These are phyloP conservation scores for Verticillium longisporum DNA, from an alignment of 2,329 filamentous ascomycete species.

Conservation along the genomic window DNA sequence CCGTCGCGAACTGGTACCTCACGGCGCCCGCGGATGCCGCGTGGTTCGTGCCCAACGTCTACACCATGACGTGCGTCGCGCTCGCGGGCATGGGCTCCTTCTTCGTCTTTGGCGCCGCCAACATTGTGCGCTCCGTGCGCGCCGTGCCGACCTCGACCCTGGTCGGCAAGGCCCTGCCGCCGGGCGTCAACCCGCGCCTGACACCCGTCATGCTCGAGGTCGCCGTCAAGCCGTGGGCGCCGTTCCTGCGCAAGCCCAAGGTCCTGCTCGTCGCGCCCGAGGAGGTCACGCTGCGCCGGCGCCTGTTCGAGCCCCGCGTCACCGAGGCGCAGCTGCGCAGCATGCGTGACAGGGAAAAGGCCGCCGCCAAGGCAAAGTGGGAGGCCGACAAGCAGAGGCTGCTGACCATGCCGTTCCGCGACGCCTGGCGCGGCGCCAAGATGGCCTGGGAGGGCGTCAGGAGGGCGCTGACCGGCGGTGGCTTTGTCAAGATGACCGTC, in stretches of 20 bases:
- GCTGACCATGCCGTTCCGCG: constrained; percentile 51
- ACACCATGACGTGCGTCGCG: constrained; percentile 49
- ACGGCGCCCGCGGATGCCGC: constrained; percentile 42
- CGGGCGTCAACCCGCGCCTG: constrained; percentile 7
- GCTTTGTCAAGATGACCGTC: constrained; percentile 44
- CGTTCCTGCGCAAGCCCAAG: constrained; percentile 34
- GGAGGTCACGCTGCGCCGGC: constrained; percentile 27
- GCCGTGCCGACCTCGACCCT: constrained; percentile 35
- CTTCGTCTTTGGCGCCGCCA: constrained; percentile 49
- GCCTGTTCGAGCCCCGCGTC: constrained; percentile 20
- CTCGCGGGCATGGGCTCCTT: constrained; percentile 55
- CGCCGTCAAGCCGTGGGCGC: constrained; percentile 40
- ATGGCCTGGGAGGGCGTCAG: constrained; percentile 37
- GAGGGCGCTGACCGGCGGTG: constrained; percentile 48
- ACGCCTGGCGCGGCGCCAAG: constrained; percentile 32
- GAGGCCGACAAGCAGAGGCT: constrained; percentile 49
- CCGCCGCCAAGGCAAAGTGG: constrained; percentile 27
- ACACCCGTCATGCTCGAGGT: constrained; percentile 43
- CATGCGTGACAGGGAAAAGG: constrained; percentile 27
- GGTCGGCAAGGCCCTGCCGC: constrained; percentile 2
- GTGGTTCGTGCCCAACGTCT: constrained; percentile 50
- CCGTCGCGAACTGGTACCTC: constrained; percentile 41
- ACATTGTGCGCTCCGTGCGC: constrained; percentile 51
- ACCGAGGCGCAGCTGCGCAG: constrained; percentile 18
- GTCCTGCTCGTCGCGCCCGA: constrained; percentile 30